These are phyloP conservation scores for Samsoniella hepiali DNA, from an alignment of 2,329 filamentous ascomycete species.

Conservation along the genomic window DNA sequence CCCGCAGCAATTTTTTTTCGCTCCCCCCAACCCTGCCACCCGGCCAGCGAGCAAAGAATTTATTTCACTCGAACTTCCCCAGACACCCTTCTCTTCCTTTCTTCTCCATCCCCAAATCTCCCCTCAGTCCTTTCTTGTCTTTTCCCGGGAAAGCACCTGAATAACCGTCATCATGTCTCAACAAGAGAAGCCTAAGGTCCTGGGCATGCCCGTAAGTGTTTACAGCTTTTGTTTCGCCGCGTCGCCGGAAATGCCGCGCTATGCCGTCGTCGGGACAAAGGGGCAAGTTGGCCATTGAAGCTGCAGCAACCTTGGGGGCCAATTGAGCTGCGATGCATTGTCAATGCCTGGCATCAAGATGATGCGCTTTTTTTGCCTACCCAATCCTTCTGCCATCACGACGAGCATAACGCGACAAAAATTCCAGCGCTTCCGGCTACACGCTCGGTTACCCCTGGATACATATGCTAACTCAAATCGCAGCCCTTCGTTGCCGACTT, in stretches of 20 bases:
- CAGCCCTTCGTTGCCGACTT: slow-evolving; percentile 97
- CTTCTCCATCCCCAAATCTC: slow-evolving; percentile 51
- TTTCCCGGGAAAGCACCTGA: slow-evolving; percentile 40
- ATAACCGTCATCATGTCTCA: slow-evolving; percentile 50
- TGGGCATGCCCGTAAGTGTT: slow-evolving; percentile 65
- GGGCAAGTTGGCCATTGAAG: slow-evolving; percentile 3
- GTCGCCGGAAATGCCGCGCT: slow-evolving; percentile 29
- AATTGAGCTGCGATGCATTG: slow-evolving; percentile 23
- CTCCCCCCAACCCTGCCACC: slow-evolving; percentile 40
- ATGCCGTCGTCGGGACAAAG: slow-evolving; percentile 23
- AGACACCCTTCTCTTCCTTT: slow-evolving; percentile 38
- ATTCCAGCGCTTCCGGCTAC: slow-evolving; percentile 16
- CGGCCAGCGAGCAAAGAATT: slow-evolving; percentile 44
- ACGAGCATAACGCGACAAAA: slow-evolving; percentile 11
- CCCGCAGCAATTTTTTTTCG: slow-evolving; percentile 52
- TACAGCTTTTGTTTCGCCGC: slow-evolving; percentile 19
- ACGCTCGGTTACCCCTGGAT: slow-evolving; percentile 11
- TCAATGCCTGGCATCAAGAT: not conserved
- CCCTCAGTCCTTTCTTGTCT: slow-evolving; percentile 57
- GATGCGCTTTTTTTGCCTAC: not conserved
- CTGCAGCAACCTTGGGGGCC: slow-evolving; percentile 11
- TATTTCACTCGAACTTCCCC: slow-evolving; percentile 40
- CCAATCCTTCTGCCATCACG: not conserved
- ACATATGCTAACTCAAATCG: slow-evolving; percentile 34
- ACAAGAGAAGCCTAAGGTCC: slow-evolving; percentile 52